Base-by-base conservation (phyloP, 164 flowering plant genomes). In the Protea cynaroides region DNA sequence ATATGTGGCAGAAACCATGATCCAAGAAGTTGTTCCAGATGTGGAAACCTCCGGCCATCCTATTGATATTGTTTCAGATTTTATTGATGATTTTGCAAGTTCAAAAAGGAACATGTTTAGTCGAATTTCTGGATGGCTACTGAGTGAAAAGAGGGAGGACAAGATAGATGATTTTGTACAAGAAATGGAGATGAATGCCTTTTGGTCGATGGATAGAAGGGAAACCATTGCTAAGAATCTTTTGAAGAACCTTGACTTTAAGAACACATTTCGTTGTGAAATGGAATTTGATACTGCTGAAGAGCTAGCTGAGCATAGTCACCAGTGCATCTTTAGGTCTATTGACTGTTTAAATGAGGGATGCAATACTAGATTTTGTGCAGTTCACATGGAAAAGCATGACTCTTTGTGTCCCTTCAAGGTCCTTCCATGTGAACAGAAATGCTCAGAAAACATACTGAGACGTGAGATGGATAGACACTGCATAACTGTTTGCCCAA, bases 391-490 rank as follows among this genome's bases (percentile, higher is more conserved):
- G 63, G 82, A 80, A 65, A 65, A 78, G 52, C 93, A 87, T 64
- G 88, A 80, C 56, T 75, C 79, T 2, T 36, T 63, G 25, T 87
- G 93, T 44, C 86, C 88, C 23, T 85, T 85, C 62, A 85, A 83
- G 69, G 72, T 85, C 44, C 71, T 87, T 72, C 79, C 76, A 38
- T 87, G 93, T 64, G 88, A 87, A 62, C 90, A 87, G 66, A 74
- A 75, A 19, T 87, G 90, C 74, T 62, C 81, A 1, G 83, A 65
- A 2, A 59, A 13, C 37, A 64, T 87, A 64, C 79, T 81, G 84
- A 81, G 90, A 72, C 81, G 84, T 1, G 88, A 83, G 15, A 87
- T 87, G 93, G 93, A 87, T 71, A 72, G 80, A 59, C 93, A 87
- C 67, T 87, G 92, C 59, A 77, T 85, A 18, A 85, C 90, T 53